A percentile compares a stretch with the other conserved stretches of the same genome.
phyloP scores from a whole-genome alignment of 1,284 basidiomycete genomes.

The Pseudozyma tsukubaensis region DNA sequence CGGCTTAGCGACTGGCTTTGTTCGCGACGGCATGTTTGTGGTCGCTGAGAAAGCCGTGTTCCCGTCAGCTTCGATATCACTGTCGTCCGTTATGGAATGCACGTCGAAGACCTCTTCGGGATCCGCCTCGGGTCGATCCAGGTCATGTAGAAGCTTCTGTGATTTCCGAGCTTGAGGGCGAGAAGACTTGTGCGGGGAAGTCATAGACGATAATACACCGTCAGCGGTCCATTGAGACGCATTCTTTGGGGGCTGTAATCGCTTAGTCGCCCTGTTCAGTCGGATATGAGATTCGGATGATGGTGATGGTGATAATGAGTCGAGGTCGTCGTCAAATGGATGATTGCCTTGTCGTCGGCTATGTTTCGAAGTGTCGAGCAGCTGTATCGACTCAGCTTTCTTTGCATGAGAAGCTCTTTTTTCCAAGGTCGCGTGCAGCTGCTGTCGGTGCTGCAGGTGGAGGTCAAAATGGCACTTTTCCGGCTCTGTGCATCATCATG shows the following conservation, averaged over 20 bases:
- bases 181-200: conserved; percentile 8
- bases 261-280: too few relatives aligned
- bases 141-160: conserved; percentile 28
- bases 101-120: conserved; percentile 49
- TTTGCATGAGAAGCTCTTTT: background rate
- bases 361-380: background rate
- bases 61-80: background rate
- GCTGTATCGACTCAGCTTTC: conserved; percentile 7
- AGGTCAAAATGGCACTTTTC: background rate
- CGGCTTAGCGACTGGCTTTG: conserved; percentile 4
- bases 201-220: conserved; percentile 12
- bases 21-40: conserved; percentile 23
- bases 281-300: too few relatives aligned
- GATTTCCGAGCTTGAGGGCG: conserved; percentile 25
- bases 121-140: conserved; percentile 28
- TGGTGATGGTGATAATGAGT: too few relatives aligned
- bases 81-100: conserved; percentile 36
- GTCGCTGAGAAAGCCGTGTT: background rate
- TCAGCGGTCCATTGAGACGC: background rate
- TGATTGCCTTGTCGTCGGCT: conserved; percentile 3
- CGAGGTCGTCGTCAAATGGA: too few relatives aligned
- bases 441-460: background rate
- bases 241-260: background rate
- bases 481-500: too few relatives aligned
- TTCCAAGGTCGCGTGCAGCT: conserved; percentile 1